These are phyloP conservation scores for Trapa bicornis DNA, from an alignment of 345 rosid genomes.

Conservation along the genomic window DNA sequence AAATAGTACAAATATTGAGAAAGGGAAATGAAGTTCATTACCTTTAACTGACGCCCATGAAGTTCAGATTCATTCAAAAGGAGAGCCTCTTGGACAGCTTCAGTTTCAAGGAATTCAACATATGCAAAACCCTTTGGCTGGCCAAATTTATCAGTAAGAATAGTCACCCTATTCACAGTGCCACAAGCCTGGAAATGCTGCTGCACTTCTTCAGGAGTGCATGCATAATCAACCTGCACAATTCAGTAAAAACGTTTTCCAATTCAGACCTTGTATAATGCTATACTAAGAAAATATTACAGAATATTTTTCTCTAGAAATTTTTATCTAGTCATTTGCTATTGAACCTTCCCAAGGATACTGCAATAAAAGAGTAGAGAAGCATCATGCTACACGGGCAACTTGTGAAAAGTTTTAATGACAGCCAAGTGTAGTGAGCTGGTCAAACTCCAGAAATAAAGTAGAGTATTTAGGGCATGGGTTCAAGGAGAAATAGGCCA, in stretches of 20 bases:
- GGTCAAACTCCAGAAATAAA: conserved; percentile 1
- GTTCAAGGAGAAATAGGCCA: conserved; percentile 24
- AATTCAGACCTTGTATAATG: neutral
- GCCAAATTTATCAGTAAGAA: neutral
- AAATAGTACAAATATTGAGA: neutral
- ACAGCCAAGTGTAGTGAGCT: neutral
- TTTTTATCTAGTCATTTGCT: no score
- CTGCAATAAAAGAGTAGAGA: neutral
- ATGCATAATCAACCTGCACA: conserved; percentile 5
- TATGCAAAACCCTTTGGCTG: conserved; percentile 2
- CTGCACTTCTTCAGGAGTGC: conserved; percentile 2
- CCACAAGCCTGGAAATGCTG: conserved; percentile 6
- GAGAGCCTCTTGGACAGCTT: conserved; percentile 2
- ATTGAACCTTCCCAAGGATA: neutral
- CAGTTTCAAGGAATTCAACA: conserved; percentile 1
- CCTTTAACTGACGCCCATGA: conserved; percentile 4
- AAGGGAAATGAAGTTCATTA: neutral
- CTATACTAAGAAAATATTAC: no score
- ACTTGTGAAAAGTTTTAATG: neutral
- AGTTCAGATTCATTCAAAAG: conserved; percentile 1
- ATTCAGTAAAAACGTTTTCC: conserved; percentile 5
- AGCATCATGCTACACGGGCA: neutral
- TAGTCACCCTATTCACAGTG: neutral
- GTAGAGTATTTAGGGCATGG: conserved; percentile 12
- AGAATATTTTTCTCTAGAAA: no score